Percentiles rank a stretch among this genome's conserved stretches.
Conservation (phyloP, 1,284 basidiomycete genomes). For the Exobasidium rhododendri region DNA sequence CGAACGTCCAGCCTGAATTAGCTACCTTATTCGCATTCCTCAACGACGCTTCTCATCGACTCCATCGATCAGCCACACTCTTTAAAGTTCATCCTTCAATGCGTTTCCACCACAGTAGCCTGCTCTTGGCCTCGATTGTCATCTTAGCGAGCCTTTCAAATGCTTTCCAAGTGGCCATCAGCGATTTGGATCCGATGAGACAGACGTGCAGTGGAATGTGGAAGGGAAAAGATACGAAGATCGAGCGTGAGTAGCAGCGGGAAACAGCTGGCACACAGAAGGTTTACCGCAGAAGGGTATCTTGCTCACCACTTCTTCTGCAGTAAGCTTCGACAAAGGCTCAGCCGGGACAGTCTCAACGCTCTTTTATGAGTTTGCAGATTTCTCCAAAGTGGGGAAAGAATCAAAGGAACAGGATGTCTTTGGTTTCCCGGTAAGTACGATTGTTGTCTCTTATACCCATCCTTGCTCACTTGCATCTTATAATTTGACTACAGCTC, state of each 20-base stretch:
- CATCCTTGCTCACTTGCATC: background rate
- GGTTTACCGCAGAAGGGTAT: background rate
- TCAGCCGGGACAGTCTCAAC: constrained; percentile 87
- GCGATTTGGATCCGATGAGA: constrained; percentile 63
- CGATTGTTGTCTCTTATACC: background rate
- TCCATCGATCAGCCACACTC: too few species aligned
- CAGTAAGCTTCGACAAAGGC: constrained; percentile 74
- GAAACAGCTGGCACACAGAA: background rate
- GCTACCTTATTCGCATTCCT: too few species aligned
- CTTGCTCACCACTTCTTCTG: too few species aligned
- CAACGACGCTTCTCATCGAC: too few species aligned
- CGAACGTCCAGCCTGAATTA: too few species aligned
- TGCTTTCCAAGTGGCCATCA: constrained; percentile 37
- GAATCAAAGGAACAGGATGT: constrained; percentile 45
- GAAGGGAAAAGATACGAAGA: constrained; percentile 71
- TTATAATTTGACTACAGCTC: constrained; percentile 13
- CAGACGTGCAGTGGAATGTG: constrained; percentile 97
- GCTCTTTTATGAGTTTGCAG: constrained; percentile 91
- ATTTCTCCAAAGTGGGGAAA: constrained; percentile 76
- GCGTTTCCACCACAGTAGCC: too few species aligned
- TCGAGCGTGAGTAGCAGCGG: constrained; percentile 68
- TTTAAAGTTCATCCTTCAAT: too few species aligned
- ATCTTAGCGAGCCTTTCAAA: background rate
- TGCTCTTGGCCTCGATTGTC: background rate
- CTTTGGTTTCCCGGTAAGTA: constrained; percentile 52